Evolutionary conservation across 2,329 filamentous ascomycete species (phyloP).

Genomic region (Juglanconis juglandina): DNA sequence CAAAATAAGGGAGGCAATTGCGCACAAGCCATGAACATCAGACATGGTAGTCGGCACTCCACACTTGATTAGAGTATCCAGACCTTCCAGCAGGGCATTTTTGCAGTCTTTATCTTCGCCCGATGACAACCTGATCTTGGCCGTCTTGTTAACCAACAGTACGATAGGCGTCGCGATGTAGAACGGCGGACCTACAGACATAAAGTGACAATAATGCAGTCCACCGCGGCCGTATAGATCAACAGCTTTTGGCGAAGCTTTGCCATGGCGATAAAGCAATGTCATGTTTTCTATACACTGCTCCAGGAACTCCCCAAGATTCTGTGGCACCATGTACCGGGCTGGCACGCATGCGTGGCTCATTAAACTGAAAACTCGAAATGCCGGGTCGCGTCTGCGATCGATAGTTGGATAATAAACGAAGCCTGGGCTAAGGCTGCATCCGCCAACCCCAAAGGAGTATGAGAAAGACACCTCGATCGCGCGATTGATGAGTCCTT

Average conservation of each 20-base stretch:
- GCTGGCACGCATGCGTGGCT: not conserved
- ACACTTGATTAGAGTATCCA: not conserved
- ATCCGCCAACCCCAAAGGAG: slow-evolving; percentile 4
- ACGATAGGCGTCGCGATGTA: not conserved
- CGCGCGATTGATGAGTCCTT: not conserved
- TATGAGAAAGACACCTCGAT: slow-evolving; percentile 3
- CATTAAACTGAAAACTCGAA: not conserved
- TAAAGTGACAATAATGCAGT: not conserved
- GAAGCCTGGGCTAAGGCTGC: not conserved
- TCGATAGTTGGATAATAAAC: slow-evolving; percentile 1
- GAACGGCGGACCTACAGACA: not conserved
- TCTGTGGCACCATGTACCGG: not conserved
- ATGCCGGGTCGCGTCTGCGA: slow-evolving; percentile 1
- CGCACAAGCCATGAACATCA: not conserved
- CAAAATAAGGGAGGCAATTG: not conserved
- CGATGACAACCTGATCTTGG: not conserved
- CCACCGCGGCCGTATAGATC: not conserved
- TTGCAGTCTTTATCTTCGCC: not conserved
- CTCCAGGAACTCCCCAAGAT: not conserved
- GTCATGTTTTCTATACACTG: not conserved
- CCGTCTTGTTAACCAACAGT: not conserved
- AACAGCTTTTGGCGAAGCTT: not conserved
- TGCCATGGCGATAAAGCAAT: not conserved
- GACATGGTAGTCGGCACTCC: not conserved
- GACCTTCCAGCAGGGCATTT: not conserved